phyloP scores from a whole-genome alignment of 257 asterid species.

The Scutellaria galericulata region DNA sequence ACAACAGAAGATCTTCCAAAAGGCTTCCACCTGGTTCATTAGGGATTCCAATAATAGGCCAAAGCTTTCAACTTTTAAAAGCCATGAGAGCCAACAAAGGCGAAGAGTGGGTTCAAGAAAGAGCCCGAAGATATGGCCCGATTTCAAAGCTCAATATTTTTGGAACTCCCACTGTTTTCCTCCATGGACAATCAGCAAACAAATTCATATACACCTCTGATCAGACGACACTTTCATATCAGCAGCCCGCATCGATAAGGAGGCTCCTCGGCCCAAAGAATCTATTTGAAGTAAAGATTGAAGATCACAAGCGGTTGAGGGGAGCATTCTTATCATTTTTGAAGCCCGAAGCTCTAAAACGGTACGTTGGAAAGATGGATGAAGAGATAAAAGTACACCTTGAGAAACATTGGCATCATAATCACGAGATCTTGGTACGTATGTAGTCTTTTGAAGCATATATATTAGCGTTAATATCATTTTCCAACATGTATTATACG shows the following conservation, averaged over 20 bases:
- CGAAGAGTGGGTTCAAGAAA: constrained; percentile 1
- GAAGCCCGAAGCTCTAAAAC: constrained; percentile 8
- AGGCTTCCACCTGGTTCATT: neutral
- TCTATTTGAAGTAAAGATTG: neutral
- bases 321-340: neutral
- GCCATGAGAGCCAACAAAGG: constrained; percentile 16
- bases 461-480: too few relatives aligned
- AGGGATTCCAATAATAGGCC: constrained; percentile 11
- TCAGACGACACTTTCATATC: neutral
- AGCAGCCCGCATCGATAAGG: neutral
- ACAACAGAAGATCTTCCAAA: neutral
- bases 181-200: too few relatives aligned
- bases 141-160: too few relatives aligned
- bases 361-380: neutral
- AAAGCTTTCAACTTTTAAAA: neutral
- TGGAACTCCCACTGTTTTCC: too few relatives aligned
- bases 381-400: constrained; percentile 15
- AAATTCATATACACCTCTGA: neutral
- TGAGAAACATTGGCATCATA: neutral
- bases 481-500: too few relatives aligned
- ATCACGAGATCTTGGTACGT: neutral
- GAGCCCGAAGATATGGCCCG: too few relatives aligned
- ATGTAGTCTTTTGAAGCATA: too few relatives aligned
- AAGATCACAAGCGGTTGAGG: constrained; percentile 20
- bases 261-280: constrained; percentile 8